A percentile compares a stretch with the other conserved stretches of the same genome.
Evolutionary conservation across 148 eudicot genomes (phyloP).

Genomic region (Silene conica): DNA sequence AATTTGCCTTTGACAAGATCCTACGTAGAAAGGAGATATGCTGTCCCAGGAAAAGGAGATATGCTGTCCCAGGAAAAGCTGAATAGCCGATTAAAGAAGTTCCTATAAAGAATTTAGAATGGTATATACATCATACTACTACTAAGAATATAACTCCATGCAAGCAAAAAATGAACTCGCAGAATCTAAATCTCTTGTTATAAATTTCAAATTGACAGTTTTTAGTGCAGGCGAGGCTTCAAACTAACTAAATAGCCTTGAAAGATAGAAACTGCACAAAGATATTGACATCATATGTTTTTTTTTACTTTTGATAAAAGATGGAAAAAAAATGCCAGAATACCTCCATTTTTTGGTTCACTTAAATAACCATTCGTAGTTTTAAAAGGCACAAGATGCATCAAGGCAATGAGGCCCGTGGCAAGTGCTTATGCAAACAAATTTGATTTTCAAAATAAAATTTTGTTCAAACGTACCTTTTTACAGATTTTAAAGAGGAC

Average conservation of each 20-base stretch:
- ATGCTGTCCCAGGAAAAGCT: not conserved
- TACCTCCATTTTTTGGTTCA: not conserved
- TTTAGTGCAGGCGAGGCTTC: not conserved
- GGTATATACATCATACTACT: not conserved
- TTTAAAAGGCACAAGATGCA: not conserved
- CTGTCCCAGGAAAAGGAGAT: not conserved
- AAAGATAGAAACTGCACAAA: not conserved
- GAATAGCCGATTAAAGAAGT: not conserved
- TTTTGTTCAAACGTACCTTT: not conserved
- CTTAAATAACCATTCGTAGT: not conserved
- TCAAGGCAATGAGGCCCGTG: not conserved
- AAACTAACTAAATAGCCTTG: slow-evolving; percentile 5
- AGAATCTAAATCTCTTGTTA: not conserved
- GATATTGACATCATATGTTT: not conserved
- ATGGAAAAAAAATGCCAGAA: not conserved
- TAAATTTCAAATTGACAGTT: not conserved
- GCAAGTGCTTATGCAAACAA: not conserved
- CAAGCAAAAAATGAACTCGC: not conserved
- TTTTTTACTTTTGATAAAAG: not conserved
- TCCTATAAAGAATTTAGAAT: not conserved
- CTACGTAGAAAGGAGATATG: not conserved
- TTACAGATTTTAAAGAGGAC: not conserved
- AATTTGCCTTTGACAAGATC: not conserved
- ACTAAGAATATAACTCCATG: not conserved
- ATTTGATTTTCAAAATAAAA: not conserved